These are phyloP conservation scores for Oryza officinalis DNA, from an alignment of 176 grass and related monocot species.

Conservation along the genomic window DNA sequence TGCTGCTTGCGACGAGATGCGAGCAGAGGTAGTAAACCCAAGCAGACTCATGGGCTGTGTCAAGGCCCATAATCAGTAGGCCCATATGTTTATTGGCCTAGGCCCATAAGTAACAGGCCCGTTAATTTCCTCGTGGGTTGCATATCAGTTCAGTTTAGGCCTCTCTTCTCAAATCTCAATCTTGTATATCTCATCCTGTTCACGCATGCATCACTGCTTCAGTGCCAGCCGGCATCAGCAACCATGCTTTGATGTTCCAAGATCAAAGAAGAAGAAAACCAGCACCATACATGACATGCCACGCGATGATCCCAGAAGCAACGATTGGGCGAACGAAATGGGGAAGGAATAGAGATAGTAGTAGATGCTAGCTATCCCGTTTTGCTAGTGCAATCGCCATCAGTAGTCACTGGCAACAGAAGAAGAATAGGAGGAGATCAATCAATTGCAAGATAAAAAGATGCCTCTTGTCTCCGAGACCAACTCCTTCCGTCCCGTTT, in stretches of 20 bases:
- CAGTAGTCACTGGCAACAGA: neutral
- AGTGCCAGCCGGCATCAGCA: no score
- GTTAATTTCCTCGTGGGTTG: neutral
- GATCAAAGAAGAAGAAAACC: no score
- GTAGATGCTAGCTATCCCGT: neutral
- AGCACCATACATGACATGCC: no score
- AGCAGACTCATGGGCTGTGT: no score
- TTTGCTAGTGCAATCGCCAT: neutral
- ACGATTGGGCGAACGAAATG: neutral
- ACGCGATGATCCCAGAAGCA: neutral
- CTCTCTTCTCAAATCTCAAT: no score
- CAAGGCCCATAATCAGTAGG: no score
- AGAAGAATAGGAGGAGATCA: neutral
- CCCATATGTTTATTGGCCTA: no score
- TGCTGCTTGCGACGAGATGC: neutral
- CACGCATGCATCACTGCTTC: neutral
- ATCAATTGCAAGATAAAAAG: no score
- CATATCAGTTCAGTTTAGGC: neutral
- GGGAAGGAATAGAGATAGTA: neutral
- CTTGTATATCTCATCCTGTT: no score
- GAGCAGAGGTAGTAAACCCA: no score
- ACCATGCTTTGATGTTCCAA: no score
- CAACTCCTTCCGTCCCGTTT: neutral
- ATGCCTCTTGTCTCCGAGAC: neutral
- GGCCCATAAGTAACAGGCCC: no score